phyloP scores from a whole-genome alignment of 768 basidiomycete genomes.

The Rickenella mellea region DNA sequence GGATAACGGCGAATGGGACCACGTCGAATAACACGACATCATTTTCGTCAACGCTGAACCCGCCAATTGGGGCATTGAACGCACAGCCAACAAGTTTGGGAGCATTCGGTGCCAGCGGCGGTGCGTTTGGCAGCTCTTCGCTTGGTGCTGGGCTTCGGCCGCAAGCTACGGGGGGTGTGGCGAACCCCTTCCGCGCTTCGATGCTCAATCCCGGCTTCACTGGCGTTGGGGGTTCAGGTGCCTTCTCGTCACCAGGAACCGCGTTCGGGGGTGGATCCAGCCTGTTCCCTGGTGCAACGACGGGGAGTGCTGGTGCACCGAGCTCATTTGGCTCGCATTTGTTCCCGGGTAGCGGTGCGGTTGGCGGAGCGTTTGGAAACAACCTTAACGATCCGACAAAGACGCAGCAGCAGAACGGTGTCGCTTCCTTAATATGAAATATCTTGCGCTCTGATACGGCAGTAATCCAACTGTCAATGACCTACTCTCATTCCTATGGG shows the following conservation, averaged over 20 bases:
- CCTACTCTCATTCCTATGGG: too few relatives aligned
- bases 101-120: conserved; percentile 55
- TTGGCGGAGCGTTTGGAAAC: conserved; percentile 5
- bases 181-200: conserved; percentile 35
- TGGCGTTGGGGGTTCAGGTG: conserved; percentile 5
- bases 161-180: conserved; percentile 27
- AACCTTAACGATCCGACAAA: conserved; percentile 18
- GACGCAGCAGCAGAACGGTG: conserved; percentile 30
- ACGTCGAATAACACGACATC: neutral
- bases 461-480: too few relatives aligned
- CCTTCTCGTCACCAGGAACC: conserved; percentile 13
- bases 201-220: conserved; percentile 17
- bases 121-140: conserved; percentile 25
- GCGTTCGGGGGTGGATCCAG: conserved; percentile 15
- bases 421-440: conserved; percentile 44
- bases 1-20: neutral
- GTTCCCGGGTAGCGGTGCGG: too few relatives aligned
- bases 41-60: neutral
- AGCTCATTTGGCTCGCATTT: conserved; percentile 18
- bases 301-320: conserved; percentile 11
- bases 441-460: too few relatives aligned
- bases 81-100: conserved; percentile 28
- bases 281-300: conserved; percentile 3
- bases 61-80: conserved; percentile 18
- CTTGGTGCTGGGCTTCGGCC: conserved; percentile 26